Percentiles rank a stretch among this genome's conserved stretches.
phyloP scores from a whole-genome alignment of 148 eudicot species.

The Limonium bicolor region DNA sequence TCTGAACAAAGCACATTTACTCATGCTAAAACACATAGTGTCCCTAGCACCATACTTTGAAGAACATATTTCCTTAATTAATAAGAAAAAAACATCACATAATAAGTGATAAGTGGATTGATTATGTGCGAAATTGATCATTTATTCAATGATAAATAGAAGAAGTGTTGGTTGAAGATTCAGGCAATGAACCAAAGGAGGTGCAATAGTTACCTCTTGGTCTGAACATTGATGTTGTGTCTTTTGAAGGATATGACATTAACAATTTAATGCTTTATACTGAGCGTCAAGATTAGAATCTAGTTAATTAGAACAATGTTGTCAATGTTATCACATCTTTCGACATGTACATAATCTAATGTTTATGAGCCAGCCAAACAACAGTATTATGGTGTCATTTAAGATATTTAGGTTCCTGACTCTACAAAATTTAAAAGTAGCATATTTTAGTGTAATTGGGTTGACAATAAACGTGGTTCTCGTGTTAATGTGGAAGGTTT shows the following conservation, averaged over 20 bases:
- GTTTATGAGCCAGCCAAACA: neutral
- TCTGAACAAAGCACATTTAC: no score
- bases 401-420: neutral
- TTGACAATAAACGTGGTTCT: neutral
- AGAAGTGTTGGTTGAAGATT: neutral
- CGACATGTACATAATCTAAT: neutral
- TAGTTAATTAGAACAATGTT: neutral
- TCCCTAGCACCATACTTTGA: no score
- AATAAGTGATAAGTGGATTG: neutral
- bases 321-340: neutral
- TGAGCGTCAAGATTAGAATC: neutral
- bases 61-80: no score
- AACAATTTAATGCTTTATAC: neutral
- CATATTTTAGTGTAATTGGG: conserved; percentile 1
- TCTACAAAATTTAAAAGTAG: neutral
- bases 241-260: neutral
- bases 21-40: no score
- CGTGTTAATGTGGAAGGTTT: neutral
- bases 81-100: neutral
- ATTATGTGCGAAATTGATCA: neutral
- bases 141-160: neutral
- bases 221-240: neutral
- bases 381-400: conserved; percentile 2
- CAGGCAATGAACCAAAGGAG: neutral
- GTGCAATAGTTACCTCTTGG: neutral